phyloP scores from a whole-genome alignment of 371 early-diverging fungal genomes.

The Parasitella parasitica region DNA sequence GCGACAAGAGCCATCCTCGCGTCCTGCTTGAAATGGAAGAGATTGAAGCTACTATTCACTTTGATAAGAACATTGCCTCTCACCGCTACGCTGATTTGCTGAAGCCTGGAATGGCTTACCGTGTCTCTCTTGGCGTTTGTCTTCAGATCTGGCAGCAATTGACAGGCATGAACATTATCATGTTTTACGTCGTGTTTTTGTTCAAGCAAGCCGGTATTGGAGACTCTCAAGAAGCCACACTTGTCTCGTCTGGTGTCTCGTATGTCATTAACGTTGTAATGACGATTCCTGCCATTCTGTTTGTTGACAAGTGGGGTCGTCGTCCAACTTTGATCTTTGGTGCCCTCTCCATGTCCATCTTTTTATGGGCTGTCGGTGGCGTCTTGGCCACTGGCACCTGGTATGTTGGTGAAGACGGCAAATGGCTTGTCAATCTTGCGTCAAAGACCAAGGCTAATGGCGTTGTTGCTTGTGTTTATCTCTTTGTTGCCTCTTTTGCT shows the following conservation, averaged over 20 bases:
- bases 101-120: slow-evolving; percentile 53
- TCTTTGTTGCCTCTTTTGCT: slow-evolving; percentile 77
- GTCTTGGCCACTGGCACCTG: slow-evolving; percentile 52
- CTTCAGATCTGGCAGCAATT: slow-evolving; percentile 78
- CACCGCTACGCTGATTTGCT: slow-evolving; percentile 19
- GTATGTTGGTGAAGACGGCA: slow-evolving; percentile 30
- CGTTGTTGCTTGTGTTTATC: slow-evolving; percentile 62
- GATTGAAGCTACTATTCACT: slow-evolving; percentile 67
- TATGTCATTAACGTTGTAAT: slow-evolving; percentile 51
- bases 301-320: slow-evolving; percentile 76
- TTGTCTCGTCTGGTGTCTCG: slow-evolving; percentile 44
- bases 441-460: slow-evolving; percentile 22
- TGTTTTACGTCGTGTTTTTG: slow-evolving; percentile 49
- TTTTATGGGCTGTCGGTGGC: slow-evolving; percentile 40
- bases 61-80: slow-evolving; percentile 70
- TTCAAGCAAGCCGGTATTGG: slow-evolving; percentile 43
- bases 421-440: not conserved
- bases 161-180: slow-evolving; percentile 71
- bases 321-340: slow-evolving; percentile 60
- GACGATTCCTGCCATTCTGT: slow-evolving; percentile 75
- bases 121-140: slow-evolving; percentile 69
- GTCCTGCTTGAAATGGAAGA: slow-evolving; percentile 60
- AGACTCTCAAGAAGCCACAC: slow-evolving; percentile 32
- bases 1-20: slow-evolving; percentile 33
- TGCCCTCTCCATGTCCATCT: slow-evolving; percentile 40